Evolutionary conservation across 2,329 filamentous ascomycete genomes (phyloP), one percentile per base, ranked within the genome.

Genomic region (Graphilbum ipis-grandicollis): DNA sequence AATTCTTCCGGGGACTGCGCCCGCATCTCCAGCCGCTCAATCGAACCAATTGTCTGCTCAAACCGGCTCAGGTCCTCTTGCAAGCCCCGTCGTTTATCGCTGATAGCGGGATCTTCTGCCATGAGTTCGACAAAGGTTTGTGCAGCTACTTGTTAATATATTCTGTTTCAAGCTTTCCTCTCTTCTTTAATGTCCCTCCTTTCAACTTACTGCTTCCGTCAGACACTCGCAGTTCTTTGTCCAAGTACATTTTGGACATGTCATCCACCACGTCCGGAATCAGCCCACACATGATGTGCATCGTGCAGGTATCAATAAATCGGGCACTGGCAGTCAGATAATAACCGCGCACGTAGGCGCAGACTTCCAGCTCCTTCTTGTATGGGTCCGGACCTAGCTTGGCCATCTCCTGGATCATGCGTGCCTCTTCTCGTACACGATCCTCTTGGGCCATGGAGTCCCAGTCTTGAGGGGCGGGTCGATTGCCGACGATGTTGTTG

Each of bases 301-400:
- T 57, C 1, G 60, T 55, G 7, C 63, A 56, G 2, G 56, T 52
- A 38, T 85, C 78, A 1, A 72, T 62, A 46, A 83, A 79, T 2
- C 78, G 66, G 25, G 63, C 56, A 0, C 71, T 67, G 0, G 79
- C 77, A 5, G 77, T 66, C 33, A 70, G 62, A 48, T 85, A 85
- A 51, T 84, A 85, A 0, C 68, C 76, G 0, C 75, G 60, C 32
- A 81, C 64, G 4, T 72, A 71, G 0, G 73, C 63, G 0, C 79
- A 67, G 0, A 79, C 68, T 9, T 65, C 59, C 1, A 85, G 52
- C 48, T 83, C 78, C 0, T 56, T 53, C 1, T 59, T 50, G 44
- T 71, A 83, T 0, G 62, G 58, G 46, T 84, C 79, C 0, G 57
- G 50, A 0, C 64, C 65, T 10, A 82, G 56, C 19, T 63, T 65